phyloP scores from a whole-genome alignment of 257 asterid species.

The Mentha longifolia region DNA sequence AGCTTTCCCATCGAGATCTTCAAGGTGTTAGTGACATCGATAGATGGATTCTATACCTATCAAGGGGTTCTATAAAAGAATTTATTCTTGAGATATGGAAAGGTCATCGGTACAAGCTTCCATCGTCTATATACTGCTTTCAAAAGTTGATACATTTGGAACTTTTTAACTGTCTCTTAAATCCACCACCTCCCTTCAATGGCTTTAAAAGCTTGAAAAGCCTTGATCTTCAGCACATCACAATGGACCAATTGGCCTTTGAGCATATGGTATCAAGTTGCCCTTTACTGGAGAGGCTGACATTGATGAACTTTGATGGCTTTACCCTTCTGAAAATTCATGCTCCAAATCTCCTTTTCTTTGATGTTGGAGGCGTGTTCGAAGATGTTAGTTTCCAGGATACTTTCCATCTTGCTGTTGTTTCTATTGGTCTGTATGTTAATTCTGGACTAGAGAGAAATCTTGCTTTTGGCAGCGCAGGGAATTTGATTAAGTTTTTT shows the following conservation, averaged over 20 bases:
- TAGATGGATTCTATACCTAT: slow-evolving; percentile 89
- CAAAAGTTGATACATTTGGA: slow-evolving; percentile 83
- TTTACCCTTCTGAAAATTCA: slow-evolving; percentile 67
- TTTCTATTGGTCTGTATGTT: slow-evolving; percentile 76
- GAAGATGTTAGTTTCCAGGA: slow-evolving; percentile 72
- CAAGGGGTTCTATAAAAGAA: slow-evolving; percentile 78
- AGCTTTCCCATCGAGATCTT: slow-evolving; percentile 94
- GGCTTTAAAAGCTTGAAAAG: slow-evolving; percentile 87
- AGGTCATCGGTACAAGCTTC: slow-evolving; percentile 95
- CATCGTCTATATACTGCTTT: slow-evolving; percentile 69
- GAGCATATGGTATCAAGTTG: slow-evolving; percentile 75
- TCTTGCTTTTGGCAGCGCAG: slow-evolving; percentile 63
- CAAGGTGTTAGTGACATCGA: slow-evolving; percentile 91
- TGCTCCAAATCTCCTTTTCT: slow-evolving; percentile 90
- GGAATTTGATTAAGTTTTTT: slow-evolving; percentile 80
- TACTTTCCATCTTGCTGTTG: slow-evolving; percentile 74
- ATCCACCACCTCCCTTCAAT: slow-evolving; percentile 62
- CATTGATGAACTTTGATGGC: slow-evolving; percentile 95
- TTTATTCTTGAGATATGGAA: slow-evolving; percentile 95
- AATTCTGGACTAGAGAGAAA: slow-evolving; percentile 56
- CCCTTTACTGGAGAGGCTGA: slow-evolving; percentile 83
- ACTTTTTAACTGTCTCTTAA: slow-evolving; percentile 87
- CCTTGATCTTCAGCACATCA: slow-evolving; percentile 95
- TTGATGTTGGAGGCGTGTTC: slow-evolving; percentile 91
- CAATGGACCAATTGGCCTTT: slow-evolving; percentile 90